Conservation (phyloP, 139 green algal species). For the Gonium pectorale region DNA sequence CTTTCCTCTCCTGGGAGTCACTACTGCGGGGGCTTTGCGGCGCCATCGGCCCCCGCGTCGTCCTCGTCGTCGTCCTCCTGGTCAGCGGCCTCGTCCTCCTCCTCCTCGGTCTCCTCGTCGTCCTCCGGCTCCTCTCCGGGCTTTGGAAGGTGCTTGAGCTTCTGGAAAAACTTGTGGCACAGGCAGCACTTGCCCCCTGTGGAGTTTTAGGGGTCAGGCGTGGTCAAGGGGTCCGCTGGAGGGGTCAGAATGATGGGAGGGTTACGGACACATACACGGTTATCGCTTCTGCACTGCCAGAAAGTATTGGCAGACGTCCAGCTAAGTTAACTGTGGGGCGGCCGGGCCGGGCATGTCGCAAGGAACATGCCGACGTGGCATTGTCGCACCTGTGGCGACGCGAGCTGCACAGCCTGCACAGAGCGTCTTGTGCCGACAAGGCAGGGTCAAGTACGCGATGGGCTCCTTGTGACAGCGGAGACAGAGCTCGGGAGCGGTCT, state of each 20-base stretch:
- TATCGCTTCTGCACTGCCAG: too few relatives aligned
- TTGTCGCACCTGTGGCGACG: slow-evolving; percentile 26
- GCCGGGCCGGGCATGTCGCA: too few relatives aligned
- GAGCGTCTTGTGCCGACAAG: slow-evolving; percentile 30
- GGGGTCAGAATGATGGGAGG: too few relatives aligned
- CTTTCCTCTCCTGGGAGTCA: neutral
- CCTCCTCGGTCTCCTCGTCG: neutral
- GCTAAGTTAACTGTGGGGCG: too few relatives aligned
- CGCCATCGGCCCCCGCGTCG: neutral
- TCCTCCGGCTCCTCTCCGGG: slow-evolving; percentile 33
- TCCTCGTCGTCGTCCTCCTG: neutral
- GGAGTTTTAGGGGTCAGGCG: too few relatives aligned
- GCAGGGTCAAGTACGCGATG: slow-evolving; percentile 21
- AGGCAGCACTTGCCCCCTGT: slow-evolving; percentile 44
- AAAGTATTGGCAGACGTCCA: too few relatives aligned
- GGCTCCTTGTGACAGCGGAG: slow-evolving; percentile 34
- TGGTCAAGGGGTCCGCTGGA: too few relatives aligned
- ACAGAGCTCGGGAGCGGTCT: slow-evolving; percentile 1
- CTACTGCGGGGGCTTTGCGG: slow-evolving; percentile 7
- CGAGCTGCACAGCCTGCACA: slow-evolving; percentile 14
- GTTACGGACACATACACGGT: too few relatives aligned
- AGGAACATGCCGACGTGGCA: neutral
- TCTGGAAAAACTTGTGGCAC: slow-evolving; percentile 32
- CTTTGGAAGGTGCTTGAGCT: slow-evolving; percentile 6
- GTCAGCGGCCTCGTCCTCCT: neutral